Evolutionary conservation across 768 basidiomycete species (phyloP), one percentile per base, ranked within the genome.

Genomic region (Tylopilus sp.): DNA sequence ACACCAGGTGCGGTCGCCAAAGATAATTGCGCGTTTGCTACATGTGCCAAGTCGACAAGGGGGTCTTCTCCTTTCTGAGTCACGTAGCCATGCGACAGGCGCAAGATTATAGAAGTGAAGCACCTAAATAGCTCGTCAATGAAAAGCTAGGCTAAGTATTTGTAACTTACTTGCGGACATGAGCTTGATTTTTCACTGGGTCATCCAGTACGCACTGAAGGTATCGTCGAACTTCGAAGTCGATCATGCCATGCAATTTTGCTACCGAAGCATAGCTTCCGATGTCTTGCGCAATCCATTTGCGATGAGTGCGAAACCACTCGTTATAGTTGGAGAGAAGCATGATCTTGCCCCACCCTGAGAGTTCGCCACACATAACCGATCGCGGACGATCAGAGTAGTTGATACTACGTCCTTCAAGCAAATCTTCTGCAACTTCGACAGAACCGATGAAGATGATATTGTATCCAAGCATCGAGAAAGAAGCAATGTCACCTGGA

Each of bases 361-460:
- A 57, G 8, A 63, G 53, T 37, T 63, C 60, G 1, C 61, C 62
- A 19, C 45, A 22, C 61, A 62, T 62, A 4, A 60, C 40, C 2
- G 61, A 62, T 22, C 42, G 54, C 22, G 61, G 63, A 11, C 58
- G 61, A 21, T 63, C 63, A 10, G 78, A 75, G 54, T 76, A 82
- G 14, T 72, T 75, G 30, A 57, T 54, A 21, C 75, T 67, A 28
- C 76, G 71, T 51, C 73, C 79, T 55, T 81, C 77, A 6, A 81
- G 69, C 6, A 80, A 66, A 19, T 81, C 78, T n/a, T 63, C 58
- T 8, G 74, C 71, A 6, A 71, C 72, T 36, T 68, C 60, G 7
- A 72, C 69, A 16, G 78, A 74, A 49, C 77, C 78, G 7, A 81
- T 60, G 38, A 80, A 53, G n/a, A 79, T 64, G 37, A n/a, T n/a